Conservation (phyloP, 2,329 filamentous ascomycete species). For the Neocatenulostroma microsporum region DNA sequence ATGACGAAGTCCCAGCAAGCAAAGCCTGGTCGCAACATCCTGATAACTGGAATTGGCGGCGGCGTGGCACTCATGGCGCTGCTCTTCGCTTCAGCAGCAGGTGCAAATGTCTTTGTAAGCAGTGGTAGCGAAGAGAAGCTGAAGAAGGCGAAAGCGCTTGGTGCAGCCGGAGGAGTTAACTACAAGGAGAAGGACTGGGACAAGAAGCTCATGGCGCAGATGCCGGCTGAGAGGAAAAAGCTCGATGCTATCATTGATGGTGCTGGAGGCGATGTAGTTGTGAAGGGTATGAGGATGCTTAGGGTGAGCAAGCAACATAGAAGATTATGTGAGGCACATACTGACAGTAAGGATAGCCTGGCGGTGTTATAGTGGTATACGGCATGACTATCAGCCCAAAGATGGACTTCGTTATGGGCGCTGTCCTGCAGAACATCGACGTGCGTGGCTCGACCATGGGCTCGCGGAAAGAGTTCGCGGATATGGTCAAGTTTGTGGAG, state of each 20-base stretch:
- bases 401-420: constrained; percentile 79
- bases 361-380: constrained; percentile 78
- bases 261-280: constrained; percentile 77
- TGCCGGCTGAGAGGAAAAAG: constrained; percentile 59
- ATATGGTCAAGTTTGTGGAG: constrained; percentile 78
- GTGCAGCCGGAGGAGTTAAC: constrained; percentile 71
- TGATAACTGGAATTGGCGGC: constrained; percentile 87
- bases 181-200: constrained; percentile 80
- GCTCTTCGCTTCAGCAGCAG: constrained; percentile 67
- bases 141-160: constrained; percentile 59
- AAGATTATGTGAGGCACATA: background rate
- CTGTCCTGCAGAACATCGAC: constrained; percentile 81
- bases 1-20: constrained; percentile 67
- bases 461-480: constrained; percentile 76
- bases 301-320: constrained; percentile 44
- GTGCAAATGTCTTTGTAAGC: constrained; percentile 74
- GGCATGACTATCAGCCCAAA: constrained; percentile 84
- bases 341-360: constrained; percentile 44
- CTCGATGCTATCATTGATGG: constrained; percentile 85
- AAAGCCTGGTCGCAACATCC: constrained; percentile 60
- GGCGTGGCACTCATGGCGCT: constrained; percentile 79
- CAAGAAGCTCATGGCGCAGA: constrained; percentile 55
- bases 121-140: constrained; percentile 70
- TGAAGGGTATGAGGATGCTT: constrained; percentile 58
- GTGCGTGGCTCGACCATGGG: constrained; percentile 86